Conservation (phyloP, 108 stramenopile species). For the Skeletonema costatum region DNA sequence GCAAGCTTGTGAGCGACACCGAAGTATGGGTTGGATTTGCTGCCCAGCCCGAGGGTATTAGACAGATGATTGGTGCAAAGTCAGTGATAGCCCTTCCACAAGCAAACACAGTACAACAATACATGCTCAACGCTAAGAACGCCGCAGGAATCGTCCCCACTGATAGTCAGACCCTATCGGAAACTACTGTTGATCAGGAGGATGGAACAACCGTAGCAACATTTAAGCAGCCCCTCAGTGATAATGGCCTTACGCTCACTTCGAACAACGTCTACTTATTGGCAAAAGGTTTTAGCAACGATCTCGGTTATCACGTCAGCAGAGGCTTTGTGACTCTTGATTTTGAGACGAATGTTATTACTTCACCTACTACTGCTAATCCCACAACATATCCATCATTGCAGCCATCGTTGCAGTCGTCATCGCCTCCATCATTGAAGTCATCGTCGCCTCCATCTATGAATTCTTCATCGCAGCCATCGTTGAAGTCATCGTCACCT, state of each 20-base stretch:
- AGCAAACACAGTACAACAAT: constrained; percentile 40
- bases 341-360: constrained; percentile 3
- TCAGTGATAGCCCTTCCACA: constrained; percentile 38
- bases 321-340: constrained; percentile 17
- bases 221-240: constrained; percentile 59
- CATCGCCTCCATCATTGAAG: no score
- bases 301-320: constrained; percentile 16
- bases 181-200: constrained; percentile 40
- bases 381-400: no score
- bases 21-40: constrained; percentile 4
- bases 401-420: no score
- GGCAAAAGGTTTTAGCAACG: not conserved
- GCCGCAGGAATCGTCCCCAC: constrained; percentile 18
- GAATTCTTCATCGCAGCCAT: no score
- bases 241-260: constrained; percentile 20
- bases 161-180: constrained; percentile 55
- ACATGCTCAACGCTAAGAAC: constrained; percentile 28
- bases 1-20: not conserved
- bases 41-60: not conserved
- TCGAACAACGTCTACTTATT: not conserved
- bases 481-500: no score
- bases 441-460: no score
- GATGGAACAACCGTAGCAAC: constrained; percentile 38
- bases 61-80: constrained; percentile 23
- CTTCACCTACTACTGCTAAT: not conserved